Evolutionary conservation across 116 monocot species (phyloP), one percentile per base, ranked within the genome.

Genomic region (Cymodocea nodosa): DNA sequence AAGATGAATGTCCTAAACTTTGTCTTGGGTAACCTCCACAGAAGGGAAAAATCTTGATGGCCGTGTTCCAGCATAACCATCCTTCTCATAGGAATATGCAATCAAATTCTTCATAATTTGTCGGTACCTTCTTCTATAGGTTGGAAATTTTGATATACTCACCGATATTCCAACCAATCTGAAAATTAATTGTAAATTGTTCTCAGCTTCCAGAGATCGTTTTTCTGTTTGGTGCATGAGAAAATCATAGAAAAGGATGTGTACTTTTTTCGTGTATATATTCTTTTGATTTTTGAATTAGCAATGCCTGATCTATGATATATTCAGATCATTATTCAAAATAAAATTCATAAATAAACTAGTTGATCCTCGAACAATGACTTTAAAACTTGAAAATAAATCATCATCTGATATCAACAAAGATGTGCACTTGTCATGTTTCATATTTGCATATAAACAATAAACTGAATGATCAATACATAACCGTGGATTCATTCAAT

Each of bases 121-220:
- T 52, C 74, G 61, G 70, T 78, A 89, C 70, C 80, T 80, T 61
- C 94, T 80, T 58, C 94, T 84, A 65, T 94, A 94, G 13, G 94
- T 89, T 14, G 94, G 94, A 36, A 94, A 79, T 72, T 89, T 94
- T 23, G 87, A 74, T 25, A 89, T 74, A 75, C 77, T 81, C 68
- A 82, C 81, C 8, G 80, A 78, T 76, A 94, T 94, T 51, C 89
- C 94, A 16, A 85, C 76, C 79, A 93, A 80, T 79, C 93, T 93
- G 76, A 35, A 64, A 55, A 20, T 20, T 54, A 44, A 8, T 57
- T 20, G 56, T 20, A 44, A 44, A 8, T 57, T 20, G 56, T 14
- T 34, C 18, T 59, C 64, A 35, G 14, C 57, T 65, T 48, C 13
- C 15, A 17, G 23, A 52, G 30, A 52, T 20, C 8, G 23, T 67